These are phyloP conservation scores for Yamadazyma pseudoaaseri DNA, from an alignment of 1,139 yeast genomes.

Conservation along the genomic window DNA sequence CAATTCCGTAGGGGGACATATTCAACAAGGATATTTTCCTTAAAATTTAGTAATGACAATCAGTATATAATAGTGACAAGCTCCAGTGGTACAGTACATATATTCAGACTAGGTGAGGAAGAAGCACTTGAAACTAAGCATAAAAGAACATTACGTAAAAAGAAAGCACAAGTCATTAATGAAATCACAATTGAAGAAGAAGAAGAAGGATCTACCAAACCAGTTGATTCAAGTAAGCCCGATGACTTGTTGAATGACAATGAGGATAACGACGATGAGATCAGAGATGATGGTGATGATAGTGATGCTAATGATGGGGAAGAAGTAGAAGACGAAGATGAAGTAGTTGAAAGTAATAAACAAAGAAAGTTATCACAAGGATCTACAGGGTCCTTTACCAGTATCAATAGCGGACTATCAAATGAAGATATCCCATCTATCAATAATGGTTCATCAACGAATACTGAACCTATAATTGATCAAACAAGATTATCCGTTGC, in stretches of 20 bases:
- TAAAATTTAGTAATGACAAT: constrained; percentile 77
- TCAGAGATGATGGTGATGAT: constrained; percentile 28
- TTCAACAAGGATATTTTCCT: constrained; percentile 83
- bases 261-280: constrained; percentile 19
- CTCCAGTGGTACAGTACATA: constrained; percentile 90
- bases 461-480: constrained; percentile 66
- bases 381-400: constrained; percentile 38
- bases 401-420: constrained; percentile 32
- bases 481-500: constrained; percentile 71
- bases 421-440: constrained; percentile 24
- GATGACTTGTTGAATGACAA: constrained; percentile 6
- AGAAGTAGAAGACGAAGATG: constrained; percentile 24
- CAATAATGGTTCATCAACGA: constrained; percentile 18
- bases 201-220: constrained; percentile 18
- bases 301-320: constrained; percentile 21
- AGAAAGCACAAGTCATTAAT: constrained; percentile 16
- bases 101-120: constrained; percentile 70
- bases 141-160: constrained; percentile 26
- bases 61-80: constrained; percentile 78
- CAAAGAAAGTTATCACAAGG: constrained; percentile 42
- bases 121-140: constrained; percentile 50
- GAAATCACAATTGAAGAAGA: constrained; percentile 35
- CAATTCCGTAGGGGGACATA: constrained; percentile 95
- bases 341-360: constrained; percentile 24
- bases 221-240: constrained; percentile 9